Base-by-base conservation (phyloP, 2,329 filamentous ascomycete genomes). In the Xylariaceae sp. region DNA sequence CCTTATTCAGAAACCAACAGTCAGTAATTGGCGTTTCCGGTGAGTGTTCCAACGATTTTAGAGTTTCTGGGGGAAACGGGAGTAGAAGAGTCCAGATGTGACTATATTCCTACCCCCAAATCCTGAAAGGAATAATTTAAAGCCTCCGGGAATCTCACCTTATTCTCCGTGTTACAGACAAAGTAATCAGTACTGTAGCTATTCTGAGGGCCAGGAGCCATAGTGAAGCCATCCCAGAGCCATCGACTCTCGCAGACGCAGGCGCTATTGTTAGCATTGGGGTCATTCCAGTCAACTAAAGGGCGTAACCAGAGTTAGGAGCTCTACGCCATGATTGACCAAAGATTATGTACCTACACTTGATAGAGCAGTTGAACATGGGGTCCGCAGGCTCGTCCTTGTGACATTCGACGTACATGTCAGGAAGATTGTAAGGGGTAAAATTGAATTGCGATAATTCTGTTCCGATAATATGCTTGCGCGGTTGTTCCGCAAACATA, bases 361-460 rank as follows among this genome's bases (percentile, higher is more conserved):
- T 30, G 33, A 62, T 60, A 11, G 37, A 53, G 32, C 60, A 62
- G 11, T 46, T 42, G 44, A 55, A 57, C 7, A 57, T 20, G n/a
- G 50, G 30, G 20, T 36, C 35, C 5, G 20, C 4, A 10, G 37
- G 16, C 6, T 36, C 13, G 4, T 42, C 26, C 16, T 55, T 62
- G 7, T 21, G 32, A 27, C 60, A 62, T 13, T 55, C 53, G 24
- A 62, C 33, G 15, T 35, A 43, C 52, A 57, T 58, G 10, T 57
- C 23, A 21, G 53, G 52, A 18, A 62, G 50, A 16, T 44, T 32
- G 45, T 55, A 62, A 26, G 55, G 55, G 4, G 44, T 18, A 24
- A 60, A 59, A 20, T 62, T 10, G 46, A 62, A 60, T 33, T 62
- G 60, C 11, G 55, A 36, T 13, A 62, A 24, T 39, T 49, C 40